A percentile compares a stretch with the other conserved stretches of the same genome.
These are phyloP conservation scores for Apium graveolens DNA, from an alignment of 129 eudicot genomes.

Conservation along the genomic window DNA sequence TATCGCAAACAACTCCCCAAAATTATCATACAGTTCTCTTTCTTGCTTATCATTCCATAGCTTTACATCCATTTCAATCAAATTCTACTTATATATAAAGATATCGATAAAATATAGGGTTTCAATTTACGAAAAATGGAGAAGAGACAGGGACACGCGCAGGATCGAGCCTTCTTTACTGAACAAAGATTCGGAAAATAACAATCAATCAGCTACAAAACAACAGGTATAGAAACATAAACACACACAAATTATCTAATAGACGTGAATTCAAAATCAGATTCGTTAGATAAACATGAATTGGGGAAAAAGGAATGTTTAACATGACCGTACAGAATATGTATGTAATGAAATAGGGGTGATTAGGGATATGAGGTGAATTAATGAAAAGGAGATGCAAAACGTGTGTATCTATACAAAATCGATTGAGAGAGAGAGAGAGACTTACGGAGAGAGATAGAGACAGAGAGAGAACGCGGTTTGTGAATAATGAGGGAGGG, in stretches of 20 bases:
- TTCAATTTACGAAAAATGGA: conserved; percentile 24
- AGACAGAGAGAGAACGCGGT: conserved; percentile 3
- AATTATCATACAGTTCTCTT: conserved; percentile 82
- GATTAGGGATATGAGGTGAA: neutral
- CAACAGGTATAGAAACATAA: neutral
- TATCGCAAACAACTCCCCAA: conserved; percentile 79
- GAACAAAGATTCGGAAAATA: conserved; percentile 9
- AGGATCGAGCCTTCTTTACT: conserved; percentile 22
- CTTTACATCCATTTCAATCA: conserved; percentile 70
- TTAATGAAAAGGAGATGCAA: neutral
- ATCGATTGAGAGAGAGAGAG: neutral
- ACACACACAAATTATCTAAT: neutral
- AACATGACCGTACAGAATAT: neutral
- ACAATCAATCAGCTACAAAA: neutral
- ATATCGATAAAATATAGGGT: conserved; percentile 8
- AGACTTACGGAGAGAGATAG: neutral
- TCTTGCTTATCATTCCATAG: conserved; percentile 93
- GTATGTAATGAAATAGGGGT: neutral
- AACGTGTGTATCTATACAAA: neutral
- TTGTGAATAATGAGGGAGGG: neutral
- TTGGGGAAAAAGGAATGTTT: neutral
- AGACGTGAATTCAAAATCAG: neutral
- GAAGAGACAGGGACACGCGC: conserved; percentile 86
- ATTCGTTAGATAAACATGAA: neutral
- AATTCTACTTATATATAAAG: neutral